Percentiles rank a stretch among this genome's conserved stretches.
phyloP scores from a whole-genome alignment of 139 green algal genomes.

The Zygnema cylindricum region DNA sequence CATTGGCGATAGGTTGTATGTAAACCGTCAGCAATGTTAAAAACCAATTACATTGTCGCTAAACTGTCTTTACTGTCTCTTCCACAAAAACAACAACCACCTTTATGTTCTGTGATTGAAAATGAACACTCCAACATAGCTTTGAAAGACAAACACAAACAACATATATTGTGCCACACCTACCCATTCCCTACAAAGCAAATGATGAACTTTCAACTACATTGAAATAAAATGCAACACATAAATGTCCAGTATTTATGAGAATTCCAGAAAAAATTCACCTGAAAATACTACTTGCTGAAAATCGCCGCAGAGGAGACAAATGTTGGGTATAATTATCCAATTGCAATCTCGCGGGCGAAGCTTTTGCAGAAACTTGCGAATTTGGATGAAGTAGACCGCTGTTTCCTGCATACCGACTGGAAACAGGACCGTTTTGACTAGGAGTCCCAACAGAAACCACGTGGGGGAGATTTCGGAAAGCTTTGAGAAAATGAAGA shows the following conservation, averaged over 20 bases:
- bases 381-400: slow-evolving; percentile 44
- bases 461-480: slow-evolving; percentile 54
- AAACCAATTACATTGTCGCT: too few species aligned
- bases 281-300: slow-evolving; percentile 7
- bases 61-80: too few species aligned
- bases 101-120: too few species aligned
- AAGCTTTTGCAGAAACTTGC: slow-evolving; percentile 39
- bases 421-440: background rate
- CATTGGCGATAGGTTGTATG: too few species aligned
- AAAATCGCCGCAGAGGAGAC: slow-evolving; percentile 59
- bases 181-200: too few species aligned
- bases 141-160: too few species aligned
- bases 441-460: slow-evolving; percentile 55
- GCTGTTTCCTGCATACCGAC: slow-evolving; percentile 57
- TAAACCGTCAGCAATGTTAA: too few species aligned
- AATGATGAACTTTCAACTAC: too few species aligned
- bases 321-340: slow-evolving; percentile 8
- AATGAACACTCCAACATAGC: too few species aligned
- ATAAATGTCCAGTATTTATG: background rate
- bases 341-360: slow-evolving; percentile 1
- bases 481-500: slow-evolving; percentile 85
- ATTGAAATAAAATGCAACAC: too few species aligned
- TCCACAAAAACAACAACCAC: too few species aligned
- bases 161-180: too few species aligned
- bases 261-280: background rate